These are phyloP conservation scores for Penicillium cinerascens DNA, from an alignment of 495 filamentous ascomycete genomes.

Conservation along the genomic window DNA sequence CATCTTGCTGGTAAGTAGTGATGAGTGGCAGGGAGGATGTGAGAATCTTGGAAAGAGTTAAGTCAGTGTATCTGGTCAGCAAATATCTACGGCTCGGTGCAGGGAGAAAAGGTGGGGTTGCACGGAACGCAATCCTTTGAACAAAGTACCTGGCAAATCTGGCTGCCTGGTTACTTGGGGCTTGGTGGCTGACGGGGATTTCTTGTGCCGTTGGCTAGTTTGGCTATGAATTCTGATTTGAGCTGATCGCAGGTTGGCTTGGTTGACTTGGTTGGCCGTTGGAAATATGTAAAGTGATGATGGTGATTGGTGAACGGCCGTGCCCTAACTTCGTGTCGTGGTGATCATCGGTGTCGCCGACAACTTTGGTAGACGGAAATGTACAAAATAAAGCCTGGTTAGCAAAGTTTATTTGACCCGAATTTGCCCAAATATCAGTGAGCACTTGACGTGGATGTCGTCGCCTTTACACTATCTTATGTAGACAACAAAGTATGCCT, in stretches of 20 bases:
- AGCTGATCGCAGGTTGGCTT: neutral
- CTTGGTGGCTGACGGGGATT: conserved; percentile 2
- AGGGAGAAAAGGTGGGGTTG: neutral
- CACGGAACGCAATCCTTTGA: neutral
- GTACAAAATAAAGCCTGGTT: neutral
- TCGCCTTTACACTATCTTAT: neutral
- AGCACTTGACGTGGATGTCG: neutral
- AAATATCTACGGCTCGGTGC: no score
- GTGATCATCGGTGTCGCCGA: neutral
- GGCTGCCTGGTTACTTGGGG: conserved; percentile 2
- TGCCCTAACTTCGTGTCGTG: neutral
- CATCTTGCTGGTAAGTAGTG: conserved; percentile 10
- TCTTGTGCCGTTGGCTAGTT: neutral
- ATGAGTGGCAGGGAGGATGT: neutral
- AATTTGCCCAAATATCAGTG: no score
- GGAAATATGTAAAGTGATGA: neutral
- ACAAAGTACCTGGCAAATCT: neutral
- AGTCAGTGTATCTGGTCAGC: neutral
- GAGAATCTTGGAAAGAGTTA: neutral
- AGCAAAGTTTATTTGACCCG: neutral
- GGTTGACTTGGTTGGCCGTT: neutral
- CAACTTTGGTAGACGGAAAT: neutral
- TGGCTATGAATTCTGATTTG: neutral
- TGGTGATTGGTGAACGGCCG: neutral
- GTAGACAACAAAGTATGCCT: no score